A percentile compares a stretch with the other conserved stretches of the same genome.
phyloP scores from a whole-genome alignment of 805 yeast genomes.

The Nematodospora valgi region DNA sequence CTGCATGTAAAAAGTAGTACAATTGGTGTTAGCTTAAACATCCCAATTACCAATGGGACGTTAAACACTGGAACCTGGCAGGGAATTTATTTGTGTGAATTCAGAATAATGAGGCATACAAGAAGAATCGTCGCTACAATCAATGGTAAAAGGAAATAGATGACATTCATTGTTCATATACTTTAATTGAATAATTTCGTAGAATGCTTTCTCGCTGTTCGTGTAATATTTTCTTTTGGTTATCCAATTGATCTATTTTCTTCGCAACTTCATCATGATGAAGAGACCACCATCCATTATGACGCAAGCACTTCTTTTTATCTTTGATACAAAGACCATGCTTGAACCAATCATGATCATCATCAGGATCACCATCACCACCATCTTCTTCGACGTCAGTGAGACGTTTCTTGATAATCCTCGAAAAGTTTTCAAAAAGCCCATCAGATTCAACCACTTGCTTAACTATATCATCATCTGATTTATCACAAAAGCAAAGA shows the following conservation, averaged over 20 bases:
- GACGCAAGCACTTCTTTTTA: slow-evolving; percentile 53
- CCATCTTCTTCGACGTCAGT: slow-evolving; percentile 13
- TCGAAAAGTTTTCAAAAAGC: slow-evolving; percentile 10
- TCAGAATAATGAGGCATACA: slow-evolving; percentile 60
- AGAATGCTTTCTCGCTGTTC: slow-evolving; percentile 26
- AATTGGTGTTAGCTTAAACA: slow-evolving; percentile 60
- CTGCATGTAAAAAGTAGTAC: slow-evolving; percentile 65
- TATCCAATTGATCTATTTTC: slow-evolving; percentile 30
- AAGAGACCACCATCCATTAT: slow-evolving; percentile 48
- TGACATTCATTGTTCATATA: slow-evolving; percentile 16
- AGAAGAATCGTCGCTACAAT: slow-evolving; percentile 71
- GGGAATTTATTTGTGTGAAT: slow-evolving; percentile 75
- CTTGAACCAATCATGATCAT: slow-evolving; percentile 12
- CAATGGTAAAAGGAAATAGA: slow-evolving; percentile 47
- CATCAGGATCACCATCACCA: slow-evolving; percentile 2
- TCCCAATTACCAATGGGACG: slow-evolving; percentile 68
- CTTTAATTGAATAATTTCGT: slow-evolving; percentile 33
- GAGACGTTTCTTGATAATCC: slow-evolving; percentile 15
- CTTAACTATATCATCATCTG: slow-evolving; percentile 5
- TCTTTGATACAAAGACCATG: slow-evolving; percentile 46
- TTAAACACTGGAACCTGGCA: slow-evolving; percentile 83
- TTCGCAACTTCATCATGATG: slow-evolving; percentile 30
- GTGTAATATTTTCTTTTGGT: slow-evolving; percentile 25
- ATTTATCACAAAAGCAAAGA: slow-evolving; percentile 50
- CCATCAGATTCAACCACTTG: slow-evolving; percentile 6